These are phyloP conservation scores for Amanita pseudoporphyria DNA, from an alignment of 768 basidiomycete species.

Conservation along the genomic window DNA sequence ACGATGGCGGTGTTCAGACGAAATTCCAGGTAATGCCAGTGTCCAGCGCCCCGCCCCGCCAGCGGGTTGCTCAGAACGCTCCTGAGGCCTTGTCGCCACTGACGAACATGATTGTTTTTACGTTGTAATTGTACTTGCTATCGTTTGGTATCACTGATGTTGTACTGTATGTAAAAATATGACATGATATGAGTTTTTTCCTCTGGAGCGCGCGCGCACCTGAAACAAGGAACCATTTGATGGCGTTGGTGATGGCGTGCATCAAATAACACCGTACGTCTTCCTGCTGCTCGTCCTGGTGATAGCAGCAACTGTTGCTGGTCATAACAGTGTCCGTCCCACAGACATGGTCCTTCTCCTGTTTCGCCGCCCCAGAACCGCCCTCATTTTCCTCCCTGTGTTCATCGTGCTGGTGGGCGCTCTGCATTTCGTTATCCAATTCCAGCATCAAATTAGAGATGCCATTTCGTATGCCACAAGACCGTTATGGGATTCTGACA, in stretches of 20 bases:
- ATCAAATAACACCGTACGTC: too few relatives aligned
- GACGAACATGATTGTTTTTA: too few relatives aligned
- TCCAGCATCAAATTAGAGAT: conserved; percentile 43
- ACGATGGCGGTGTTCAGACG: not conserved
- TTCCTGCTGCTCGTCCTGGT: conserved; percentile 1
- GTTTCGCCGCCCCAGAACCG: conserved; percentile 20
- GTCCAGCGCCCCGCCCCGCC: too few relatives aligned
- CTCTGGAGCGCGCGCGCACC: too few relatives aligned
- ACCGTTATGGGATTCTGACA: conserved; percentile 48
- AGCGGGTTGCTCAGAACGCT: not conserved
- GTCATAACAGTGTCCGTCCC: conserved; percentile 2
- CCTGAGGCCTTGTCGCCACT: not conserved
- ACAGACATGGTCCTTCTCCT: conserved; percentile 14
- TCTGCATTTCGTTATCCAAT: conserved; percentile 28
- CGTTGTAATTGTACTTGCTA: too few relatives aligned
- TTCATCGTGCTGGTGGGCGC: conserved; percentile 20
- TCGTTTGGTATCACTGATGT: too few relatives aligned
- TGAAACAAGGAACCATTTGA: not conserved
- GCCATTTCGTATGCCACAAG: conserved; percentile 45
- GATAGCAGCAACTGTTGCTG: conserved; percentile 4
- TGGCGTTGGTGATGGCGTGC: not conserved
- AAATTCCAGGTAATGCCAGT: not conserved
- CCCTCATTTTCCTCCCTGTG: conserved; percentile 23
- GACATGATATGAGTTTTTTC: too few relatives aligned
- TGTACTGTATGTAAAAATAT: too few relatives aligned